A percentile compares a stretch with the other conserved stretches of the same genome.
These are phyloP conservation scores for Parmelia sp. DNA, from an alignment of 495 filamentous ascomycete genomes.

Conservation along the genomic window DNA sequence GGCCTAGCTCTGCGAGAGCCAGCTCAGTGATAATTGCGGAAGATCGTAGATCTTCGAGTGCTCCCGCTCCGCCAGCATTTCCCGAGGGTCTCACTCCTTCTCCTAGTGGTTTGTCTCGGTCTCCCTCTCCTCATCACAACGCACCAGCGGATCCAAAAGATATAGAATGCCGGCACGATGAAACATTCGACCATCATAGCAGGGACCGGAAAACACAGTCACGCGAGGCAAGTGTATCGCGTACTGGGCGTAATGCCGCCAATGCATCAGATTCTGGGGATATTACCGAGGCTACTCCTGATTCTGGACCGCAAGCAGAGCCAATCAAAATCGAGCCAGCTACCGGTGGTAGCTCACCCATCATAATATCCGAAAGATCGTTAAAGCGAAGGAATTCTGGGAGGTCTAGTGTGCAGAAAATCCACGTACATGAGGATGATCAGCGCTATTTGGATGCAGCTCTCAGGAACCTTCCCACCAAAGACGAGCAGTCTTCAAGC, in stretches of 20 bases:
- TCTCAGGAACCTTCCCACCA: slow-evolving; percentile 16
- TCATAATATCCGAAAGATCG: slow-evolving; percentile 26
- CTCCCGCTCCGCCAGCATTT: slow-evolving; percentile 8
- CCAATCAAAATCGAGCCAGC: background rate
- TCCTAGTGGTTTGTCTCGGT: slow-evolving; percentile 2
- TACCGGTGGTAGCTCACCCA: slow-evolving; percentile 19
- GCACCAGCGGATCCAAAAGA: background rate
- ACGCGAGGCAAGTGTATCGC: background rate
- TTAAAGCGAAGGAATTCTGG: slow-evolving; percentile 25
- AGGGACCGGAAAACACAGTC: background rate
- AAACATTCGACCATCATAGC: background rate
- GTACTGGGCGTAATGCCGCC: background rate
- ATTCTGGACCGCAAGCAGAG: background rate
- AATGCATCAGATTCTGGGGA: slow-evolving; percentile 2
- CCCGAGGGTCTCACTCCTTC: slow-evolving; percentile 5
- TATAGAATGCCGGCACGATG: background rate
- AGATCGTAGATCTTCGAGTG: background rate
- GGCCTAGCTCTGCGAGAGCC: background rate
- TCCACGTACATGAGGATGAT: slow-evolving; percentile 7
- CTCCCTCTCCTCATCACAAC: slow-evolving; percentile 8
- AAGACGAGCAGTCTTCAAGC: slow-evolving; percentile 24
- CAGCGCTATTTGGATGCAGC: background rate
- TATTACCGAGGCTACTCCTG: slow-evolving; percentile 15
- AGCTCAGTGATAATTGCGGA: background rate
- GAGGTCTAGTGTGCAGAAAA: background rate